Evolutionary conservation across 2,329 filamentous ascomycete genomes (phyloP).

Genomic region (Epichloe glyceriae): DNA sequence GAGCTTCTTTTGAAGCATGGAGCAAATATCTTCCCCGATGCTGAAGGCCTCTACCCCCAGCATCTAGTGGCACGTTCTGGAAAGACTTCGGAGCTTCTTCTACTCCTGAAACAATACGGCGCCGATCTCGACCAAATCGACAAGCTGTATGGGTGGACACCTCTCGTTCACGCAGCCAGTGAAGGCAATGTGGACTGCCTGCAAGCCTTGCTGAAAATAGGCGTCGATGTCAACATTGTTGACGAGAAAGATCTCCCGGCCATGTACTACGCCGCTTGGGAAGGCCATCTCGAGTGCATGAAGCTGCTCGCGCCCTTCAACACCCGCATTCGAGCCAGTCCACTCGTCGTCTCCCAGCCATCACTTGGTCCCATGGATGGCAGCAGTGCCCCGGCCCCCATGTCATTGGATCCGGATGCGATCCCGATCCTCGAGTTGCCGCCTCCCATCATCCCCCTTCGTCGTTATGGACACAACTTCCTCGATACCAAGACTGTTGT

Average conservation of each 20-base stretch:
- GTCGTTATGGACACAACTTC: conserved; percentile 96
- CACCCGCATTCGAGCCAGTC: conserved; percentile 28
- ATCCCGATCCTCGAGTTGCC: conserved; percentile 88
- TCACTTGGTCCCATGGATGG: conserved; percentile 31
- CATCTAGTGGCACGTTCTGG: conserved; percentile 88
- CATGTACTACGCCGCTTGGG: conserved; percentile 98
- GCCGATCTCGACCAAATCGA: conserved; percentile 86
- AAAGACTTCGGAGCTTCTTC: conserved; percentile 63
- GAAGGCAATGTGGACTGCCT: conserved; percentile 89
- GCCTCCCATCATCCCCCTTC: conserved; percentile 87
- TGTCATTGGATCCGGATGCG: conserved; percentile 67
- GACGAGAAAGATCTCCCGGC: conserved; percentile 91
- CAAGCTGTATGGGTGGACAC: conserved; percentile 95
- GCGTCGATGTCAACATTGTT: conserved; percentile 63
- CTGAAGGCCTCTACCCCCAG: conserved; percentile 92
- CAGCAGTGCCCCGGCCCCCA: conserved; percentile 41
- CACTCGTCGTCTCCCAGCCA: conserved; percentile 29
- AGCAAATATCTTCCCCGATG: conserved; percentile 78
- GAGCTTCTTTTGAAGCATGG: conserved; percentile 70
- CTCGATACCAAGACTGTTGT: conserved; percentile 95
- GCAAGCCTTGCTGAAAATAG: conserved; percentile 64
- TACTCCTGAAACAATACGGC: conserved; percentile 72
- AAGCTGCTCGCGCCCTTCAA: conserved; percentile 59
- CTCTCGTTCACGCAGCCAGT: conserved; percentile 88
- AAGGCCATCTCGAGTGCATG: conserved; percentile 93